Evolutionary conservation across 2,329 filamentous ascomycete genomes (phyloP), one percentile per base, ranked within the genome.

Genomic region (Aureobasidium mangrovei): DNA sequence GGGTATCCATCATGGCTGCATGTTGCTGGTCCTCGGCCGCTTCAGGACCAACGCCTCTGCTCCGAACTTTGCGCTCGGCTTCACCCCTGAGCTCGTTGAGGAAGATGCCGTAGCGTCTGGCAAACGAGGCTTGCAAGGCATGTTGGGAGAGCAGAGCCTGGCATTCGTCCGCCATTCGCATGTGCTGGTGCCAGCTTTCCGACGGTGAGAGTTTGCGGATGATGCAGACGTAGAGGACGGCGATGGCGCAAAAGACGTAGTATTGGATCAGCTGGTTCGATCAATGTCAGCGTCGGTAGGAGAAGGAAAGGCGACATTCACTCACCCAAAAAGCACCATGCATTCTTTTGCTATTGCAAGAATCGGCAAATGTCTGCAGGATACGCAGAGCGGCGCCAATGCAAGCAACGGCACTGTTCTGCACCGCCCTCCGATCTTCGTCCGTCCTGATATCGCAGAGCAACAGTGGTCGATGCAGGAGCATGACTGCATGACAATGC

Each of bases 401-500:
- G 1, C 43, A 43, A 31, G 35, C 44, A 7, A 32, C 27, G 12
- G 33, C 44, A 27, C 53, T 32, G 9, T 42, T 38, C 10, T 44
- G 42, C 3, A 35, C n/a, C n/a, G 32, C 31, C n/a, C n/a, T 9
- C 12, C 42, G 9, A 26, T 35, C 28, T 24, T 45, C 28, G 4
- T 24, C 27, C 4, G 27, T 45, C 28, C n/a, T 45, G 8, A 45
- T 8, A 26, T 44, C 26, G 36, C 43, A 55, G 12, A 67, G 56
- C n/a, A 67, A 54, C 49, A 68, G 63, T 5, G 67, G 65, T 7
- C 67, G 61, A 48, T 69, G 63, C 2, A 65, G 61, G 24, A 69
- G 60, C 57, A 70, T 66, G 1, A 69, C 63, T 2, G 66, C 64
- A 56, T 69, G 67, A 4, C 60, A 64, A 47, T 68, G 65, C 0